These are phyloP conservation scores for Thozetella sp. DNA, from an alignment of 495 filamentous ascomycete species.

Conservation along the genomic window DNA sequence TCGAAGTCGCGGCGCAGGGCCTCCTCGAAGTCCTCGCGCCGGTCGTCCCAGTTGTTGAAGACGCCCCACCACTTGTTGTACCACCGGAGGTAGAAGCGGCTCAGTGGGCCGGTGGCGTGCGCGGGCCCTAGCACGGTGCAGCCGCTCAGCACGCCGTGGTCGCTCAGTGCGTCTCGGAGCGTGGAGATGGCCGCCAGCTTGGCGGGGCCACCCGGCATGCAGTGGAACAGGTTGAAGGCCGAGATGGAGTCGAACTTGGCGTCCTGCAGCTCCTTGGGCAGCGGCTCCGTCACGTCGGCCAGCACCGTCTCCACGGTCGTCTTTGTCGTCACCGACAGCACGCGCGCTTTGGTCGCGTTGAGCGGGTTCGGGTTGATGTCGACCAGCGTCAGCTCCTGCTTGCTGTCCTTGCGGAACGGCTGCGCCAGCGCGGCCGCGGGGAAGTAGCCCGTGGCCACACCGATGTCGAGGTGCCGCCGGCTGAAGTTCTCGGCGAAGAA, in stretches of 20 bases:
- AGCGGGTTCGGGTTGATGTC: slow-evolving; percentile 30
- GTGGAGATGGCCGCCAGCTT: slow-evolving; percentile 6
- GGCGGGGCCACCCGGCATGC: slow-evolving; percentile 24
- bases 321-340: slow-evolving; percentile 5
- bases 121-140: slow-evolving; percentile 31
- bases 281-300: slow-evolving; percentile 18
- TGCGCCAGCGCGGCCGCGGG: slow-evolving; percentile 14
- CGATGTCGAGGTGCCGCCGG: slow-evolving; percentile 36
- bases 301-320: slow-evolving; percentile 12
- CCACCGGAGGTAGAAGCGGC: slow-evolving; percentile 22
- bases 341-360: slow-evolving; percentile 9
- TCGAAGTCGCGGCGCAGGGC: slow-evolving; percentile 27
- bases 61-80: slow-evolving; percentile 25
- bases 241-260: slow-evolving; percentile 33
- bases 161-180: slow-evolving; percentile 21
- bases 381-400: slow-evolving; percentile 20
- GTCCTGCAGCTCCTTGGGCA: slow-evolving; percentile 9
- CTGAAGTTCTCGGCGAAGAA: slow-evolving; percentile 34
- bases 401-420: slow-evolving; percentile 1
- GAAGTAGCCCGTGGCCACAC: slow-evolving; percentile 39
- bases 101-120: slow-evolving; percentile 36
- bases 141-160: slow-evolving; percentile 32
- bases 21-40: slow-evolving; percentile 29
- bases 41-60: slow-evolving; percentile 25
- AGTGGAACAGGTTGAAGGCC: slow-evolving; percentile 42